Evolutionary conservation across 345 rosid species (phyloP), one percentile per base, ranked within the genome.

Genomic region (Aquilaria yunnanensis): DNA sequence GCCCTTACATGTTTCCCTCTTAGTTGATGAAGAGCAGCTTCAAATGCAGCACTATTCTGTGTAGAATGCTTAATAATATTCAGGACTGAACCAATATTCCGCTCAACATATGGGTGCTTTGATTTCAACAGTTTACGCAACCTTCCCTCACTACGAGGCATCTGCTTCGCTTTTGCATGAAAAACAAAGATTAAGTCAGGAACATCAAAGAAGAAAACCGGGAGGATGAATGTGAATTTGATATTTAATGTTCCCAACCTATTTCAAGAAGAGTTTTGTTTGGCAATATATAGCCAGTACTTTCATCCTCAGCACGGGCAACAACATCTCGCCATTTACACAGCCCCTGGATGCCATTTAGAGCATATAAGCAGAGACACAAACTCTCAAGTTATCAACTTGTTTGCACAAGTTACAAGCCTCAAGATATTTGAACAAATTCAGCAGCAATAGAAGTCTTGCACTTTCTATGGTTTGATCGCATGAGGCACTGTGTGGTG

Each of bases 281-380:
- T 29, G 98, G 94, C 71, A 93, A 72, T 14, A 6, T 11, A 16
- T 75, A 93, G 45, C 98, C 96, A 6, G 97, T 90, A 78, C 98
- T 88, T 74, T 93, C 98, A 67, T 93, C 98, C 64, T 88, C 88
- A 56, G 74, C 69, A 51, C 97, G 94, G 57, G 95, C 97, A 77
- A 88, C 64, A 57, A 5, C 73, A 77, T 93, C 97, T 65, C 96
- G 85, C 97, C 97, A 93, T 72, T 83, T 80, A 69, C 55, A 85
- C 52, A 93, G 94, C 23, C 89, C 96, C 98, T 93, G 70, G 67
- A 76, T 78, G 54, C 65, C 67, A 69, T 62, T 47, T 64, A 65
- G 56, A 46, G 14, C 29, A 53, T 10, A 10, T 56, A 45, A 37
- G 43, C 43, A 37, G 47, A 34, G 13, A 61, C 51, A 63, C 23